A percentile compares a stretch with the other conserved stretches of the same genome.
phyloP scores from a whole-genome alignment of 192 early-diverging fungal genomes.

The Podila epigama region DNA sequence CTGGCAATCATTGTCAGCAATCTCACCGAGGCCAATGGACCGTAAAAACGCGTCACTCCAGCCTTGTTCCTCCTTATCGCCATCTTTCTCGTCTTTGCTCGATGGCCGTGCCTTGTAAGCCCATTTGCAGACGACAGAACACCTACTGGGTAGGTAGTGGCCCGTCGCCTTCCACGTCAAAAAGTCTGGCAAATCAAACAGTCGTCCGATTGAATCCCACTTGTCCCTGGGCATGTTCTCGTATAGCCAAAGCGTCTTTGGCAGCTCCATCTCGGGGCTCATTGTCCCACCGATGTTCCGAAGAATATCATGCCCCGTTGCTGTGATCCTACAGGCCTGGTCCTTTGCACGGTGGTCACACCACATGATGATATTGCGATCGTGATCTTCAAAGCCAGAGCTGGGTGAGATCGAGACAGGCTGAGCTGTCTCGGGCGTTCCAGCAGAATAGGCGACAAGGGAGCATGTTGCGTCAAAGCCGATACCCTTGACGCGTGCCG shows the following conservation, averaged over 20 bases:
- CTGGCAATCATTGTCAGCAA: conserved; percentile 54
- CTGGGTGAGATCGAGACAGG: conserved; percentile 61
- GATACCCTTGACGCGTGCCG: conserved; percentile 58
- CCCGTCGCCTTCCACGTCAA: conserved; percentile 73
- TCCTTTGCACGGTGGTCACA: conserved; percentile 74
- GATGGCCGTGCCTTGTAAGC: conserved; percentile 62
- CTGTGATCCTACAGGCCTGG: conserved; percentile 68
- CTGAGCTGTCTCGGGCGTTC: conserved; percentile 33
- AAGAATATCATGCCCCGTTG: conserved; percentile 63
- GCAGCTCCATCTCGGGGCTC: conserved; percentile 80
- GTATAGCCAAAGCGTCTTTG: conserved; percentile 76
- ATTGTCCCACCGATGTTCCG: conserved; percentile 69
- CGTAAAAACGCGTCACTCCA: conserved; percentile 66
- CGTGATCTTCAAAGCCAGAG: conserved; percentile 53
- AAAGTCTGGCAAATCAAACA: conserved; percentile 81
- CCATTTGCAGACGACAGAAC: conserved; percentile 74
- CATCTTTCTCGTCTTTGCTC: no score
- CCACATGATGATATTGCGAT: conserved; percentile 72
- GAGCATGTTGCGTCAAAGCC: conserved; percentile 86
- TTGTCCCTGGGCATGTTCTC: conserved; percentile 59
- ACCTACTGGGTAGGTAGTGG: conserved; percentile 53
- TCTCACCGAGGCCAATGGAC: conserved; percentile 59
- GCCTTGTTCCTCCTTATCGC: conserved; percentile 40
- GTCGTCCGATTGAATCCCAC: conserved; percentile 55
- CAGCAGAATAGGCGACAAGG: conserved; percentile 62